These are phyloP conservation scores for Thielaviopsis musarum DNA, from an alignment of 2,329 filamentous ascomycete genomes.

Conservation along the genomic window DNA sequence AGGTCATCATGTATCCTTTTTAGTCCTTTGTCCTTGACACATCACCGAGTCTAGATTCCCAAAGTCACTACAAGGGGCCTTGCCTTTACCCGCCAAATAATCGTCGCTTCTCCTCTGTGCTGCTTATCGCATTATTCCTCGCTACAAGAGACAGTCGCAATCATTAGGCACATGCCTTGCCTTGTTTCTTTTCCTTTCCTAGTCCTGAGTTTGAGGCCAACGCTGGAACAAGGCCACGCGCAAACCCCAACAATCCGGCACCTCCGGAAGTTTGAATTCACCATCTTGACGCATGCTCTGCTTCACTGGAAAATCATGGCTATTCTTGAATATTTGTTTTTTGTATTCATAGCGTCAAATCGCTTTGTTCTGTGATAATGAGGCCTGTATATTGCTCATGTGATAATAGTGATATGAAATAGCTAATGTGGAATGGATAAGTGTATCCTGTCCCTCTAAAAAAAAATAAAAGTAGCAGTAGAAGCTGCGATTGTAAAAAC, in stretches of 20 bases:
- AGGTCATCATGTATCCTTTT: not conserved
- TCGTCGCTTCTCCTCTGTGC: not conserved
- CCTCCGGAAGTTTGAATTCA: not conserved
- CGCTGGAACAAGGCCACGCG: no score
- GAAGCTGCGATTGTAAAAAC: not conserved
- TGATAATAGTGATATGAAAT: not conserved
- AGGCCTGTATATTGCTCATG: not conserved
- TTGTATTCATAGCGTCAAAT: not conserved
- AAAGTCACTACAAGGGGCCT: not conserved
- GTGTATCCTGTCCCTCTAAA: not conserved
- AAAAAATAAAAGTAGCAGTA: not conserved
- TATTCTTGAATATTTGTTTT: not conserved
- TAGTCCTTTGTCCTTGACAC: not conserved
- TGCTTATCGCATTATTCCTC: not conserved
- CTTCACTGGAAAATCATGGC: no score
- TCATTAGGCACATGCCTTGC: not conserved
- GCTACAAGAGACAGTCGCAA: not conserved
- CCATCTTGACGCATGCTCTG: no score
- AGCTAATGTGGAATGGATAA: not conserved
- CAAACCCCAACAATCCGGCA: not conserved
- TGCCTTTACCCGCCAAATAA: not conserved
- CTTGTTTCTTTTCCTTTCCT: not conserved
- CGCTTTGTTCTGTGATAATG: not conserved
- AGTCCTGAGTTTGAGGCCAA: no score
- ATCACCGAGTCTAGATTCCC: not conserved